A percentile compares a stretch with the other conserved stretches of the same genome.
Evolutionary conservation across 2,329 filamentous ascomycete genomes (phyloP).

Genomic region (Monilinia vaccinii-corymbosi): DNA sequence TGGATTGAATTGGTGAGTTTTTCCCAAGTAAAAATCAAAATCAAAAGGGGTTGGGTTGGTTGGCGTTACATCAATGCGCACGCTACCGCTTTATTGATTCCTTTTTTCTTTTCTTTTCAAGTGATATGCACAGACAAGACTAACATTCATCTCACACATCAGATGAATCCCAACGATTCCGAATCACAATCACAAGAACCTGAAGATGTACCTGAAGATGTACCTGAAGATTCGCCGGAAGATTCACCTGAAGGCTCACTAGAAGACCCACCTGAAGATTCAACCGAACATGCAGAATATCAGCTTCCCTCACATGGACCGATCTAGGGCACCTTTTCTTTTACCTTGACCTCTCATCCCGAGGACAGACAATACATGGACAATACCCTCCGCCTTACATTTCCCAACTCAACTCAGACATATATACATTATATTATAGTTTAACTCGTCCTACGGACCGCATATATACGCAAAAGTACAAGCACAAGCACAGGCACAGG

Average conservation of each 20-base stretch:
- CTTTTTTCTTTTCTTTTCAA: neutral
- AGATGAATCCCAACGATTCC: conserved; percentile 4
- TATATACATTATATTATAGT: neutral
- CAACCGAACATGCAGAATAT: neutral
- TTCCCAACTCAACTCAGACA: neutral
- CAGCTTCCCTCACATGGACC: neutral
- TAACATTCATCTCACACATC: neutral
- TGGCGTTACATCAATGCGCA: neutral
- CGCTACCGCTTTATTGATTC: neutral
- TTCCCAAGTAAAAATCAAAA: neutral
- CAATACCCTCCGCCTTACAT: neutral
- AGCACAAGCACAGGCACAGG: neutral
- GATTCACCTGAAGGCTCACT: neutral
- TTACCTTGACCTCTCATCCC: neutral
- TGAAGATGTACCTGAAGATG: neutral
- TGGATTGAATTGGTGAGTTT: conserved; percentile 25
- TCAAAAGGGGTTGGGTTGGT: neutral
- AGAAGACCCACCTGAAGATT: neutral
- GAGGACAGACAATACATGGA: neutral
- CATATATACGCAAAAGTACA: neutral
- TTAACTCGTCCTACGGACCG: neutral
- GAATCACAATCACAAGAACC: neutral
- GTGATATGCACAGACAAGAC: neutral
- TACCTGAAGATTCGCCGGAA: neutral
- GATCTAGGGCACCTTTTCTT: neutral